Evolutionary conservation across 768 basidiomycete species (phyloP), one percentile per base, ranked within the genome.

Genomic region (Suillus bovinus): DNA sequence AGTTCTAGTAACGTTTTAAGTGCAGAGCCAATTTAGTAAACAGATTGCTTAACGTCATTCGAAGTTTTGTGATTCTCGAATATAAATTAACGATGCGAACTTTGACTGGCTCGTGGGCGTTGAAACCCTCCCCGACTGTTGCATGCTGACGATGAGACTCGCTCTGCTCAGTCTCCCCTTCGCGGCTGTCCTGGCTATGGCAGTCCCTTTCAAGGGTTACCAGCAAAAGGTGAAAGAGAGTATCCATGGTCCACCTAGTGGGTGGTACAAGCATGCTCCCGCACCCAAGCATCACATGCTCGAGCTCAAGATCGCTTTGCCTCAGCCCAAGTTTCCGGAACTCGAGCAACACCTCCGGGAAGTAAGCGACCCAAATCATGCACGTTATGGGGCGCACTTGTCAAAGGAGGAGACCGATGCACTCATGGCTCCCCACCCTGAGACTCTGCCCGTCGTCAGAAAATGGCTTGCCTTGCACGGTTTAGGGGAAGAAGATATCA

Each of bases 381-480:
- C 70, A 38, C 82, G 82, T 39, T 87, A 86, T 66, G 86, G 85
- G 0, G 75, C 78, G n/a, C 79, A 85, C 70, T 73, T 91, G 47
- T 81, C 87, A 60, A 88, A 87, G 72, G 84, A 82, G 59, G 83
- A 91, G 64, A 86, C 87, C 7, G 87, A 90, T 52, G 78, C 70
- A 1, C 76, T 90, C 49, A 80, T 90, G 58, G 79, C 84, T 24
- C 90, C 90, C 4, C 79, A 81, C 65, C 76, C 77, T 0, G 78
- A 81, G 54, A 86, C 84, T 54, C 63, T 88, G 17, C 70, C 78
- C 33, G 69, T 77, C 4, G 88, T 92, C 34, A 77, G 84, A 38
- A 78, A 81, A 64, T 92, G 90, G 89, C 77, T 91, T 14, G 76
- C 74, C 0, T 78, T 77, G 2, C 79, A 88, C 62, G 88, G 85